These are phyloP conservation scores for Mastigamoeba balamuthi DNA, from an alignment of 78 protist species.

Conservation along the genomic window DNA sequence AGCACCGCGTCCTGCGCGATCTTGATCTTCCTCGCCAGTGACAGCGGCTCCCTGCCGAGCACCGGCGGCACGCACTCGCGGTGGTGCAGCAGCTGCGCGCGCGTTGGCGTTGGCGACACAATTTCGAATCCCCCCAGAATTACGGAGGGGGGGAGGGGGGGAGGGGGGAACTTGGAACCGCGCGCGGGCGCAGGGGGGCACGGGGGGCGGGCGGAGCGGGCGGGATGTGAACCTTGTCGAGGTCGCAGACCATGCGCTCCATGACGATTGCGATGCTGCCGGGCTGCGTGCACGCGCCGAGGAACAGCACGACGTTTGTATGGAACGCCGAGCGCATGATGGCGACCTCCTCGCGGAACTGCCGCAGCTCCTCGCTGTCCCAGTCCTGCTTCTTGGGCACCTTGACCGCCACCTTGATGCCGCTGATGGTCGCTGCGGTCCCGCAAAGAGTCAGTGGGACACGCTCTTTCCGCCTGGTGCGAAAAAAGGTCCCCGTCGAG, in stretches of 20 bases:
- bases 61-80: too few relatives aligned
- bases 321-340: constrained; percentile 36
- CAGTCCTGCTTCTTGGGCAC: constrained; percentile 36
- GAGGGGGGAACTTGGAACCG: too few relatives aligned
- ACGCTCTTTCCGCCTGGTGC: too few relatives aligned
- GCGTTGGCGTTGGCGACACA: too few relatives aligned
- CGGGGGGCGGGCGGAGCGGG: too few relatives aligned
- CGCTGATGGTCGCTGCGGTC: constrained; percentile 27
- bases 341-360: constrained; percentile 45
- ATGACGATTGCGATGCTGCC: constrained; percentile 51
- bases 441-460: too few relatives aligned
- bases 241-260: constrained; percentile 46
- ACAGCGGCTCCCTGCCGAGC: too few relatives aligned
- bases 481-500: too few relatives aligned
- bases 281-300: constrained; percentile 59
- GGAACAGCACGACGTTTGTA: constrained; percentile 47
- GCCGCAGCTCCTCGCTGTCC: constrained; percentile 22
- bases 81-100: too few relatives aligned
- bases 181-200: too few relatives aligned
- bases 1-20: neutral
- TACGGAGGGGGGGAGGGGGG: too few relatives aligned
- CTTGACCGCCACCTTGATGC: constrained; percentile 56
- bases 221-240: constrained; percentile 23
- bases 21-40: neutral
- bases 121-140: too few relatives aligned